Conservation (phyloP, 495 filamentous ascomycete species). For the Articulospora tetracladia region DNA sequence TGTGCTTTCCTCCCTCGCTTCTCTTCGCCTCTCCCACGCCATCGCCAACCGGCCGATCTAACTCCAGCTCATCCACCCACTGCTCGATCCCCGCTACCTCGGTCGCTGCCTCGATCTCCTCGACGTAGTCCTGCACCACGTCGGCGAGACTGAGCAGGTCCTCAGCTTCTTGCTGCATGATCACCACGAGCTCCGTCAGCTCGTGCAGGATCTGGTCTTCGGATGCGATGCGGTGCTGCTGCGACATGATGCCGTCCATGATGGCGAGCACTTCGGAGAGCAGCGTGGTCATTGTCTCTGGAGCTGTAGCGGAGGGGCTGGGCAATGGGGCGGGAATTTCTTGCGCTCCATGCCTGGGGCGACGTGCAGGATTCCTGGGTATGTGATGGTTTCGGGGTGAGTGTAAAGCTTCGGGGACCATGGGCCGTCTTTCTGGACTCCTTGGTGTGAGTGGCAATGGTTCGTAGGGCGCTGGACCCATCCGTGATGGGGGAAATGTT, state of each 20-base stretch:
- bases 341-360: too few relatives aligned
- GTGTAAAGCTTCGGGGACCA: too few relatives aligned
- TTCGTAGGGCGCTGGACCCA: neutral
- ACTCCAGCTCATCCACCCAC: neutral
- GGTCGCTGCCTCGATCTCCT: neutral
- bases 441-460: neutral
- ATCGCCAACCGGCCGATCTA: neutral
- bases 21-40: neutral
- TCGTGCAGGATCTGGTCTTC: neutral
- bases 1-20: neutral
- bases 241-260: neutral
- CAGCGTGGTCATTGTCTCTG: neutral
- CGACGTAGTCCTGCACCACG: conserved; percentile 4
- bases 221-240: neutral
- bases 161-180: conserved; percentile 8
- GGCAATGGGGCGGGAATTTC: neutral
- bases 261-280: neutral
- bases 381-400: too few relatives aligned
- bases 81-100: neutral
- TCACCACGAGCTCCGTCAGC: conserved; percentile 5
- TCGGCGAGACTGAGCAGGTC: neutral
- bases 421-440: too few relatives aligned
- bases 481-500: too few relatives aligned
- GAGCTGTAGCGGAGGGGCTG: neutral
- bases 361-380: too few relatives aligned